Evolutionary conservation across 2,329 filamentous ascomycete genomes (phyloP), one percentile per base, ranked within the genome.

Genomic region (Aspergillus sp.): DNA sequence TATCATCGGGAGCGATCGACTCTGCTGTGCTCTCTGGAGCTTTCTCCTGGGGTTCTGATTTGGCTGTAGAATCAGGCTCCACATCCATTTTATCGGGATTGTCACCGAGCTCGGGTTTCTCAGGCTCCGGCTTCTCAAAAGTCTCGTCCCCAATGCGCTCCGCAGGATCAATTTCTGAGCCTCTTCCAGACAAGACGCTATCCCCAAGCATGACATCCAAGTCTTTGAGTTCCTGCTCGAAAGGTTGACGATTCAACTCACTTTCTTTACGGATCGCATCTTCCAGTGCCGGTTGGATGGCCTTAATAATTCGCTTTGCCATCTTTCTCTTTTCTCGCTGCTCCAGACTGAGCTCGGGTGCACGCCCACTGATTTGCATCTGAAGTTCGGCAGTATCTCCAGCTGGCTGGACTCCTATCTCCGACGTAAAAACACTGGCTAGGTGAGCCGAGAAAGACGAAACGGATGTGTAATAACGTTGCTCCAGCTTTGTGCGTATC

Each of bases 261-360:
- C 90, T 87, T 73, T 98, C 93, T 55, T 90, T 90, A 53, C 83
- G 84, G 47, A 92, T 77, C 0, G 91, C 91, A 55, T 85, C 82
- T 71, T 96, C 90, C 3, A 96, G 79, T 45, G 86, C 82, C 14
- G 90, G 86, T 71, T 96, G 90, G 33, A 96, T 83, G 1, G 87
- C 86, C 72, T 91, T 96, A 64, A 96, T 83, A 60, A 97, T 96
- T 24, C 92, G 86, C 75, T 96, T 96, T 23, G 90, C 91, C n/a
- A 96, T 79, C 65, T 89, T 90, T 67, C 90, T 90, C 60, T 90
- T 86, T 65, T 96, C 90, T 57, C 90, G 90, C 59, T 91, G 86
- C 66, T 96, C 91, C 9, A 82, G 60, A 56, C 71, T 75, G 46
- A 78, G 73, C 55, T 79, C 77, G 6, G 75, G 73, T 5, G 75